Percentiles rank a stretch among this genome's conserved stretches.
Evolutionary conservation across 257 asterid genomes (phyloP).

Genomic region (Mitragyna speciosa): DNA sequence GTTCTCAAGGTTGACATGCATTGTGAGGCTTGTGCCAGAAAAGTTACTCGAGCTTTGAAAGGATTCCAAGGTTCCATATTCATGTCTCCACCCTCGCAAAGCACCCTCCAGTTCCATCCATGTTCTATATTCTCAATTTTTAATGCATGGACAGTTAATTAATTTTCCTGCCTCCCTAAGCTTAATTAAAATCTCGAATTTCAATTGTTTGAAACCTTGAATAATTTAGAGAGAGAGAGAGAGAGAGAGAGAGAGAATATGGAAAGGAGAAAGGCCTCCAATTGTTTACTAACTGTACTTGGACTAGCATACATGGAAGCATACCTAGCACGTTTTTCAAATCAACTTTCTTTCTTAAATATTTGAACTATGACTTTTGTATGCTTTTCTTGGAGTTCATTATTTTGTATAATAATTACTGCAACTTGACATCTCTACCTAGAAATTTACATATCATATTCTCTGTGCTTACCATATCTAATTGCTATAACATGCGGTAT

Average conservation of each 20-base stretch:
- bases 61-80: conserved; percentile 55
- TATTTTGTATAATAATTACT: neutral
- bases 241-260: too few relatives aligned
- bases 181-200: neutral
- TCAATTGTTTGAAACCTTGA: neutral
- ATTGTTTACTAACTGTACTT: conserved; percentile 13
- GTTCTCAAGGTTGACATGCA: conserved; percentile 89
- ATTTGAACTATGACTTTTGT: neutral
- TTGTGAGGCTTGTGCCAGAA: conserved; percentile 88
- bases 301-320: conserved; percentile 1
- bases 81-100: neutral
- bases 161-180: neutral
- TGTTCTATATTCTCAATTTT: neutral
- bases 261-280: neutral
- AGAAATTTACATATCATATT: neutral
- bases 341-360: conserved; percentile 4
- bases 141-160: neutral
- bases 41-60: conserved; percentile 68
- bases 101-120: too few relatives aligned
- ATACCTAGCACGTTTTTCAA: conserved; percentile 37
- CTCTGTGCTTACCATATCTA: neutral
- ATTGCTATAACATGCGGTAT: too few relatives aligned
- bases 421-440: neutral
- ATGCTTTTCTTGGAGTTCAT: neutral
- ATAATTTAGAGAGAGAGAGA: too few relatives aligned